Evolutionary conservation across 768 basidiomycete species (phyloP), one percentile per base, ranked within the genome.

Genomic region (Suillus spraguei): DNA sequence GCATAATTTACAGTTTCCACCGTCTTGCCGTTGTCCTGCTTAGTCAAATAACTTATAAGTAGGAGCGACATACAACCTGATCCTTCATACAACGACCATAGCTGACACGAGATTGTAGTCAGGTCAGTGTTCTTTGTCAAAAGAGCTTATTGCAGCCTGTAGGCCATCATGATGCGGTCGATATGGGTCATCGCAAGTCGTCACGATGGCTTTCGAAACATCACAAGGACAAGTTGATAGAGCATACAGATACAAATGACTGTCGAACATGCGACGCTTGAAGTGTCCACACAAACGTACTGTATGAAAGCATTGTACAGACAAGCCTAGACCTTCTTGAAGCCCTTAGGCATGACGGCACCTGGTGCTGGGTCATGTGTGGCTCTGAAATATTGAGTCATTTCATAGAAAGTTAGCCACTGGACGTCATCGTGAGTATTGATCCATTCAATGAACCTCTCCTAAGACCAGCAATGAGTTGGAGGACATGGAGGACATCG

Each of bases 371-470:
- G 82, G 32, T 80, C 71, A 54, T 79, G 80, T 66, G 83, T 84
- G 24, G 76, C 76, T 64, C 87, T 82, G 71, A 89, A 89, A 44
- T 87, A 86, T 54, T 80, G 76, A 17, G 84, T 82, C 83, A 91
- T 88, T 62, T 89, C 85, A 65, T 83, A 81, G 84, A 91, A 84
- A 14, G 86, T 84, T 32, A 87, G 86, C 87, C 87, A 91, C 61
- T 90, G 81, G 4, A 91, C 83, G 58, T 85, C 83, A 13, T 86
- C 84, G 70, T 90, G 88, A 7, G 82, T 85, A 68, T 90, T 89
- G 55, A 91, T 78, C 86, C 88, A 90, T 68, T 89, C 86, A 65
- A 91, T 89, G 73, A 90, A 89, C 49, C 87, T 81, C 69, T 91
- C 87, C 84, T 88, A 24, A 20, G 17, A 28, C 36, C 24, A 20